Evolutionary conservation across 345 rosid species (phyloP).

Genomic region (Firmiana major): DNA sequence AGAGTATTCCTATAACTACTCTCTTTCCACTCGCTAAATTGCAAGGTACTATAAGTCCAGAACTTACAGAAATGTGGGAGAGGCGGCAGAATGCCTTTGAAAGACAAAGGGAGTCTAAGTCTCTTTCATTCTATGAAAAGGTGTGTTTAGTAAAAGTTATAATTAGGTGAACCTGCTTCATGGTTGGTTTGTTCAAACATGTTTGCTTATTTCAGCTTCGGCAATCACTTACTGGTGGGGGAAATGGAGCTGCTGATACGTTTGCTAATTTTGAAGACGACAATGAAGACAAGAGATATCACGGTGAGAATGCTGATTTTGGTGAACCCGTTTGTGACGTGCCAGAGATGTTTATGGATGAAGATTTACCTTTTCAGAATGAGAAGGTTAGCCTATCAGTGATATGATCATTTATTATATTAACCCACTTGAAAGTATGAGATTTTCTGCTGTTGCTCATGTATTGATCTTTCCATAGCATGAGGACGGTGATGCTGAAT

Average conservation of each 20-base stretch:
- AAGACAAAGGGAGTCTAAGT: conserved; percentile 31
- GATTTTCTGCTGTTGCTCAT: conserved; percentile 13
- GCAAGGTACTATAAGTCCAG: conserved; percentile 69
- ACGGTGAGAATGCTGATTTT: conserved; percentile 49
- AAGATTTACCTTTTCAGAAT: conserved; percentile 31
- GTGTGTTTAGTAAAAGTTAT: conserved; percentile 29
- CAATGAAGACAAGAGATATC: conserved; percentile 41
- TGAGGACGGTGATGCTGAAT: conserved; percentile 29
- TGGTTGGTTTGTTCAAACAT: conserved; percentile 13
- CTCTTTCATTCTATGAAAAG: conserved; percentile 71
- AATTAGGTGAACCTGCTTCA: neutral
- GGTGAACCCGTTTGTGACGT: conserved; percentile 41
- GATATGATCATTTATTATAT: conserved; percentile 8
- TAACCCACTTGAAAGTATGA: neutral
- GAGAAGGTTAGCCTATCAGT: conserved; percentile 34
- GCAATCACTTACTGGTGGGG: conserved; percentile 50
- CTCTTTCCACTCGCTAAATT: conserved; percentile 79
- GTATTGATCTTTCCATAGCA: conserved; percentile 30
- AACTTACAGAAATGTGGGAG: conserved; percentile 68
- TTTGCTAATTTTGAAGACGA: conserved; percentile 33
- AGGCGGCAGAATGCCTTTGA: conserved; percentile 19
- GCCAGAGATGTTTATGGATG: conserved; percentile 59
- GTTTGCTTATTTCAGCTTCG: conserved; percentile 62
- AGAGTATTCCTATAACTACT: conserved; percentile 36
- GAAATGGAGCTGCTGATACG: conserved; percentile 30